These are phyloP conservation scores for Tylopilus balloui DNA, from an alignment of 768 basidiomycete genomes.

Conservation along the genomic window DNA sequence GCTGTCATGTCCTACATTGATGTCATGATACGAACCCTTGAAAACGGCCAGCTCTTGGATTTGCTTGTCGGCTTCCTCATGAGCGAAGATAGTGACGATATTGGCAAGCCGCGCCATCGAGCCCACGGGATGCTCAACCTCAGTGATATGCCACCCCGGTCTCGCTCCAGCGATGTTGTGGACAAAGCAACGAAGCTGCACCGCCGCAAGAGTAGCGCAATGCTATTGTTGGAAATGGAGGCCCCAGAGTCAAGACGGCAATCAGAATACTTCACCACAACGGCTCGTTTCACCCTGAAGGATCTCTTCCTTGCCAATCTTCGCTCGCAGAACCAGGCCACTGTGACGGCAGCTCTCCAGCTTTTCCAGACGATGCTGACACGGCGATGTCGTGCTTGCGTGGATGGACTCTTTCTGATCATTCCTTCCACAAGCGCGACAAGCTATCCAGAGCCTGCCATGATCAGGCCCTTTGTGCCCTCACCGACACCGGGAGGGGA, in stretches of 20 bases:
- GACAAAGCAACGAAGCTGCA: slow-evolving; percentile 46
- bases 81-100: slow-evolving; percentile 78
- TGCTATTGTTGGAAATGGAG: slow-evolving; percentile 85
- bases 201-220: slow-evolving; percentile 80
- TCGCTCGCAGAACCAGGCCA: slow-evolving; percentile 56
- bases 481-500: slow-evolving; percentile 33
- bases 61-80: slow-evolving; percentile 75
- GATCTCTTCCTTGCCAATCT: slow-evolving; percentile 83
- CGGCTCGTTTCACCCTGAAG: slow-evolving; percentile 87
- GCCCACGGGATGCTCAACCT: slow-evolving; percentile 42
- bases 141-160: slow-evolving; percentile 31
- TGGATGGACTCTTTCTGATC: slow-evolving; percentile 67
- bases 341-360: slow-evolving; percentile 74
- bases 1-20: slow-evolving; percentile 96
- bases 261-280: slow-evolving; percentile 81
- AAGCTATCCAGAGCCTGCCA: slow-evolving; percentile 59
- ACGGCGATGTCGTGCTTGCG: slow-evolving; percentile 59
- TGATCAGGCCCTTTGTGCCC: slow-evolving; percentile 28
- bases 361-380: slow-evolving; percentile 72
- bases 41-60: slow-evolving; percentile 61
- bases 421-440: slow-evolving; percentile 70
- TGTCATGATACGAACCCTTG: slow-evolving; percentile 74
- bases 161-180: slow-evolving; percentile 24
- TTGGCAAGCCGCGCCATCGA: slow-evolving; percentile 44
- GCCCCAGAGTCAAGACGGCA: slow-evolving; percentile 65